Base-by-base conservation (phyloP, 225 moss, liverwort and hornwort species). In the Neckera pumila region DNA sequence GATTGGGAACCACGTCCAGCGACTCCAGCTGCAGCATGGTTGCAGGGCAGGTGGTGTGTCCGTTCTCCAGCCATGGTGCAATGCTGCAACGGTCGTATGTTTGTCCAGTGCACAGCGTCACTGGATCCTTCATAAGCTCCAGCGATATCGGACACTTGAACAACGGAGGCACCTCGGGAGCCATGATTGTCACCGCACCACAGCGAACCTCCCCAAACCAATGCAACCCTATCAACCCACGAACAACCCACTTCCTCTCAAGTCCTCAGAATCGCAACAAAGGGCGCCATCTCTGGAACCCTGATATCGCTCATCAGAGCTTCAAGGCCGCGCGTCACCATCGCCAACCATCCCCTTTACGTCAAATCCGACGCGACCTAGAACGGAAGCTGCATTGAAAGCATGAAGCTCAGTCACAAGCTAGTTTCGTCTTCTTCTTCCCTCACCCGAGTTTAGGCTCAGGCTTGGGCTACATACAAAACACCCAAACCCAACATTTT, bases 91-190 rank as follows among this genome's bases (percentile, higher is more conserved):
- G 90, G 57, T 98, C 98, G 70, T 96, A 98, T 14, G 97, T 98
- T 84, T 96, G 96, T 78, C 98, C 98, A 66, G 98, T 98, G 85
- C 97, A 95, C 79, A 96, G 73, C 38, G 94, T 96, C 76, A 98
- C 98, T 14, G 98, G 98, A 93, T 98, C 98, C 67, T 91, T 88
- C 98, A 98, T 98, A 38, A 97, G 82, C 91, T 98, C 98, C 87
- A 98, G 89, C 80, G 98, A 98, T 74, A 98, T 98, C 76, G 98
- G 98, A 60, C 98, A 98, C 91, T 90, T 93, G 91, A 94, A 98
- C 90, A 95, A 90, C 72, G 92, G 90, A 43, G 98, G 98, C 77
- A 97, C 94, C 28, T 88, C 94, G 31, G 83, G 81, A 40, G 93
- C 88, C 90, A 92, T 79, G 79, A 28, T 92, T 87, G 25, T 59